Percentiles rank a stretch among this genome's conserved stretches.
Evolutionary conservation across 2,329 filamentous ascomycete genomes (phyloP).

Genomic region (Alternaria triticimaculans): DNA sequence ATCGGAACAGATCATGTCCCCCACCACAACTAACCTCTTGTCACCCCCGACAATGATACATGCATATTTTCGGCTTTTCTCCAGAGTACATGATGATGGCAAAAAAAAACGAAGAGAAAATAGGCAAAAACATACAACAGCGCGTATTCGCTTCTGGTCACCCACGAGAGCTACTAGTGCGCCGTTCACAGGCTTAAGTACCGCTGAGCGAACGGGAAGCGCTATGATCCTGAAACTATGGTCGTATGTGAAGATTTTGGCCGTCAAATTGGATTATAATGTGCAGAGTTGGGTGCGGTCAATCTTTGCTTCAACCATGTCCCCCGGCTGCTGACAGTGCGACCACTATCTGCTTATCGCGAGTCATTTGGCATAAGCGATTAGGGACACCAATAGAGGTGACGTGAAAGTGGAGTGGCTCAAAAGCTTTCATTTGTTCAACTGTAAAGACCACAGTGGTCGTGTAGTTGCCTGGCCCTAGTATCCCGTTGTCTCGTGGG

Average conservation of each 20-base stretch:
- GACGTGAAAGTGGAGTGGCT: too few relatives aligned
- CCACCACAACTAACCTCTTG: too few relatives aligned
- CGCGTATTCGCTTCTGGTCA: neutral
- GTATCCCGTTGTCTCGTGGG: fast-evolving
- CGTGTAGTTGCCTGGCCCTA: too few relatives aligned
- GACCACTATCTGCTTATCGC: too few relatives aligned
- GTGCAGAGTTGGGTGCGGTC: too few relatives aligned
- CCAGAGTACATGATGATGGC: neutral
- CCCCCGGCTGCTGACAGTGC: too few relatives aligned
- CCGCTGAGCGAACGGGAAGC: neutral
- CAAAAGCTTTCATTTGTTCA: too few relatives aligned
- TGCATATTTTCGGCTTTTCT: neutral
- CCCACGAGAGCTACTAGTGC: neutral
- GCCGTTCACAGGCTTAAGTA: neutral
- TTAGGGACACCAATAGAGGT: too few relatives aligned
- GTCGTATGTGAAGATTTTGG: neutral
- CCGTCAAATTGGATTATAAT: neutral
- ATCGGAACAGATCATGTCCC: neutral
- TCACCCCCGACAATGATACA: too few relatives aligned
- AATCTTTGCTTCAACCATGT: too few relatives aligned
- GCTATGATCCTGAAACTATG: neutral
- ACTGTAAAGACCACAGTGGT: too few relatives aligned
- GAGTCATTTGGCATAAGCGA: too few relatives aligned
- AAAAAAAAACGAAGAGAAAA: neutral
- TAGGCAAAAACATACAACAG: slow-evolving; percentile 1